phyloP scores from a whole-genome alignment of 345 rosid species.

The Arabidopsis arenosa region DNA sequence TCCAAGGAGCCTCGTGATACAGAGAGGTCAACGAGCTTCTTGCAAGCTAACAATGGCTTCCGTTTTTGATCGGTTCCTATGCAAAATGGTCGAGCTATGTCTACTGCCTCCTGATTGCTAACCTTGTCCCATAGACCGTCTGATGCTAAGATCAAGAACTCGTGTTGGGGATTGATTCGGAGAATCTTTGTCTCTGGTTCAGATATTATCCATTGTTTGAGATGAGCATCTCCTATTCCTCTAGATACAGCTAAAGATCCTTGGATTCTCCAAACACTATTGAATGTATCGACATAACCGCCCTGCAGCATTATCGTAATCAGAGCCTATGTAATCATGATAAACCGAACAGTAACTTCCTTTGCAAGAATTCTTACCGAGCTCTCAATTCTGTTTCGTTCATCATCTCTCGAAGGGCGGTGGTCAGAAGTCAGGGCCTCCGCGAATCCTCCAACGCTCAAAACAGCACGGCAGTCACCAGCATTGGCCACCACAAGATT shows the following conservation, averaged over 20 bases:
- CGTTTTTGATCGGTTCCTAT: conserved; percentile 43
- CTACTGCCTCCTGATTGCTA: conserved; percentile 80
- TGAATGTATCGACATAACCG: conserved; percentile 73
- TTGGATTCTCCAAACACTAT: conserved; percentile 78
- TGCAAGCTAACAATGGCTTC: conserved; percentile 61
- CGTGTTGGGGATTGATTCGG: conserved; percentile 54
- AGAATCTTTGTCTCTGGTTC: conserved; percentile 72
- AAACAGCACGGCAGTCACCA: conserved; percentile 93
- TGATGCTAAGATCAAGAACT: conserved; percentile 85
- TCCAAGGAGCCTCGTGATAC: conserved; percentile 74
- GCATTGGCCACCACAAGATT: conserved; percentile 73
- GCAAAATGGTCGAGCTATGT: conserved; percentile 57
- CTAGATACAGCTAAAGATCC: conserved; percentile 83
- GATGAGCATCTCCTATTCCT: conserved; percentile 79
- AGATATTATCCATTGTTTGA: conserved; percentile 75
- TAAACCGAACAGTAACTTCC: neutral
- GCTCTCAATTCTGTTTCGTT: conserved; percentile 64
- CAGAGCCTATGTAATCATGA: neutral
- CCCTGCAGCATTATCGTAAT: conserved; percentile 53
- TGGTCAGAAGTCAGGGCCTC: conserved; percentile 88
- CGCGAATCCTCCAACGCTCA: conserved; percentile 71
- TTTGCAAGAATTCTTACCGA: conserved; percentile 48
- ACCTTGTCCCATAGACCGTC: conserved; percentile 97
- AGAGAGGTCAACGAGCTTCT: conserved; percentile 65
- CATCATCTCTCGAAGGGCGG: conserved; percentile 79